Base-by-base conservation (phyloP, 2,329 filamentous ascomycete genomes). In the Apiospora rasikravindrae region DNA sequence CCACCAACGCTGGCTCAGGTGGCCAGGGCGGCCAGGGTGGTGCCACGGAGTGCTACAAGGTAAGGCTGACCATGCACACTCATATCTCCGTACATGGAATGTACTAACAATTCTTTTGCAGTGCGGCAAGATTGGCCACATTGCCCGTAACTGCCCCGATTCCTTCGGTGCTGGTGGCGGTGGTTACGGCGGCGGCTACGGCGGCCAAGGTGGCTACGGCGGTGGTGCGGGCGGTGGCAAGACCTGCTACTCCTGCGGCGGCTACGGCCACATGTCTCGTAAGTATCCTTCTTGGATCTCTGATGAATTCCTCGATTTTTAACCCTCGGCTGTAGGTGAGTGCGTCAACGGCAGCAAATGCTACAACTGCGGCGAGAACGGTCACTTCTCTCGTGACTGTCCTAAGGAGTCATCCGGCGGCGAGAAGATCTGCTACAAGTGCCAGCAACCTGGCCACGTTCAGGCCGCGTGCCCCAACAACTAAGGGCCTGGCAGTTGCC, bases 381-480 rank as follows among this genome's bases (percentile, higher is more conserved):
- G 96, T 75, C 96, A 98, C 86, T 91, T 98, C 83, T 97, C 94
- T 77, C 93, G 96, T 77, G 96, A 99, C 85, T 99, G 96, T 90
- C 93, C 95, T 79, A 95, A 96, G 83, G 96, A 98, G 86, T 93
- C 94, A 73, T 90, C 91, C 78, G 89, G 90, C 77, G 90, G 92
- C 81, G 96, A 98, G 90, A 96, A 97, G 84, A 95, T 98, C 83
- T 99, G 96, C 92, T 99, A 99, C 91, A 97, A 97, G 89, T 98
- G 90, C 89, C 89, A 92, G 85, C 89, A 91, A 84, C 82, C 88
- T 77, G 95, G 96, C 79, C 96, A 98, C 86, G 93, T 98, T 83
- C 96, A 98, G 90, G 91, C 94, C 79, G 91, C 93, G 80, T 99
- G 96, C 92, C 94, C 96, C 81, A 95, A 93, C 88, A 51, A 47